Conservation (phyloP, 495 filamentous ascomycete species). For the Tuber calosporum region DNA sequence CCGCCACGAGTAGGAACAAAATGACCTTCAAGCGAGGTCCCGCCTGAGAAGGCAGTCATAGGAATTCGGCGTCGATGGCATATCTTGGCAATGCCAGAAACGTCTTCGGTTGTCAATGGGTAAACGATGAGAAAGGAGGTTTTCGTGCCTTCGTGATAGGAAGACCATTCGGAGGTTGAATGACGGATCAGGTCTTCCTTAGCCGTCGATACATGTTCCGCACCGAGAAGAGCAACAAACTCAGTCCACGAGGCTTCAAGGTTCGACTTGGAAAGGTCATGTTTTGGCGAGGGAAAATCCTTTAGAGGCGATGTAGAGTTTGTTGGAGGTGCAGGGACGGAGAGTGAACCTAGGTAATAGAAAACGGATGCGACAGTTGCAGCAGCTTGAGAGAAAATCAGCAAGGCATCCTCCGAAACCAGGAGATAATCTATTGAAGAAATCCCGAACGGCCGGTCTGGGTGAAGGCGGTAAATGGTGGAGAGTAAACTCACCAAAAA, state of each 20-base stretch:
- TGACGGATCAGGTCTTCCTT: conserved; percentile 61
- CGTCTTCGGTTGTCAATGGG: conserved; percentile 60
- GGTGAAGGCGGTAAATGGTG: neutral
- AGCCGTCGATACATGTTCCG: conserved; percentile 73
- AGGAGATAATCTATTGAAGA: neutral
- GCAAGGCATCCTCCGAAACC: neutral
- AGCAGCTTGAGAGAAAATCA: conserved; percentile 45
- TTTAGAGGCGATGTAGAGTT: conserved; percentile 67
- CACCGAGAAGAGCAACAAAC: conserved; percentile 74
- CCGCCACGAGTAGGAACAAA: conserved; percentile 67
- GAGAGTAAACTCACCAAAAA: conserved; percentile 44
- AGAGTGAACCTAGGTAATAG: conserved; percentile 65
- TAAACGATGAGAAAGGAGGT: conserved; percentile 59
- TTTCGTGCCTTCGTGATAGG: conserved; percentile 50
- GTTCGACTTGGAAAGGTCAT: conserved; percentile 65
- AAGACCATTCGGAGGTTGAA: conserved; percentile 81
- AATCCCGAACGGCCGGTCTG: neutral
- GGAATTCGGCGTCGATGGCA: conserved; percentile 65
- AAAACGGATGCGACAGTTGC: conserved; percentile 55
- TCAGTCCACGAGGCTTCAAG: conserved; percentile 92
- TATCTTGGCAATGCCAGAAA: conserved; percentile 65
- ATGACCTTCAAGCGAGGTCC: conserved; percentile 74
- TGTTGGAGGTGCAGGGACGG: conserved; percentile 53
- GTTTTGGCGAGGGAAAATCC: conserved; percentile 54
- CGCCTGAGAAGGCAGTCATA: conserved; percentile 61